phyloP scores from a whole-genome alignment of 148 eudicot species.

The Arctostaphylos glauca region DNA sequence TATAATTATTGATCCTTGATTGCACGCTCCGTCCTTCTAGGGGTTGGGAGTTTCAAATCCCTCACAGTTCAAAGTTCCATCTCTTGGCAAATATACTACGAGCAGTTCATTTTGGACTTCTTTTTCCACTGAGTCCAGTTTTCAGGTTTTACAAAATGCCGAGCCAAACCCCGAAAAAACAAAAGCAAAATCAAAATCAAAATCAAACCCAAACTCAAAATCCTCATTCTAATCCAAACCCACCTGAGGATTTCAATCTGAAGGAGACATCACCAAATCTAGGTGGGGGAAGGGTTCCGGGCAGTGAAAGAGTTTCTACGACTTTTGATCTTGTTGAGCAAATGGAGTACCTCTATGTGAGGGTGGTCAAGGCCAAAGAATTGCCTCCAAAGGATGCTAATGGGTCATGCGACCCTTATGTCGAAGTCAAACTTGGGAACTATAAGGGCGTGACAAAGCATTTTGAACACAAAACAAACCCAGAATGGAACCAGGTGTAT shows the following conservation, averaged over 20 bases:
- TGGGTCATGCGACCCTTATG: slow-evolving; percentile 31
- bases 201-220: slow-evolving; percentile 4
- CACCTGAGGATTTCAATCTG: slow-evolving; percentile 47
- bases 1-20: neutral
- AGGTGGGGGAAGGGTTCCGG: slow-evolving; percentile 42
- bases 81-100: neutral
- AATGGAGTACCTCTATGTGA: slow-evolving; percentile 33
- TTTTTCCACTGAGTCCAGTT: neutral
- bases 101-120: neutral
- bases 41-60: neutral
- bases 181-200: neutral
- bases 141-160: slow-evolving; percentile 13
- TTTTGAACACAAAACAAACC: slow-evolving; percentile 27
- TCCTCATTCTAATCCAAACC: neutral
- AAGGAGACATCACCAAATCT: slow-evolving; percentile 51
- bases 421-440: slow-evolving; percentile 43
- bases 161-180: slow-evolving; percentile 19
- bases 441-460: slow-evolving; percentile 36
- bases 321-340: slow-evolving; percentile 43
- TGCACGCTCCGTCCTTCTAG: neutral
- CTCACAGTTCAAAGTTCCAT: neutral
- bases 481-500: slow-evolving; percentile 45
- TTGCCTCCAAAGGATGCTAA: slow-evolving; percentile 22
- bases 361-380: slow-evolving; percentile 41
- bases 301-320: slow-evolving; percentile 24